Evolutionary conservation across 768 basidiomycete genomes (phyloP), one percentile per base, ranked within the genome.

Genomic region (Clavaria fumosa): DNA sequence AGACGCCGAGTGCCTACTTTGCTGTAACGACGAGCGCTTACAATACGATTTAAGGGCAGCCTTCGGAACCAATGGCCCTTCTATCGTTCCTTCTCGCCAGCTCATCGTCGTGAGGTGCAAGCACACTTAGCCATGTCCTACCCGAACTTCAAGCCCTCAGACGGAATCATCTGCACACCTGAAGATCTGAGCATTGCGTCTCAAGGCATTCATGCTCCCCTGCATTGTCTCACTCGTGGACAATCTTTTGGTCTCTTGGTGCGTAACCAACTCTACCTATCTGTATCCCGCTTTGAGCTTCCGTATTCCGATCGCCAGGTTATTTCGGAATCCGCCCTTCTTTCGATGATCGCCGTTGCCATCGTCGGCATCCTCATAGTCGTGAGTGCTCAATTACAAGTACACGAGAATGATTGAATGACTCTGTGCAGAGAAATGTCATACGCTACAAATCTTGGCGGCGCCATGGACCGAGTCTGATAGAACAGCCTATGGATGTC

Each of bases 401-500:
- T 27, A 27, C 33, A 18, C 4, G 7, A 26, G 15, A 31, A 22
- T 43, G 31, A 26, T 32, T 5, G 24, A 3, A 15, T 18, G 18
- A 18, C n/a, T 5, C 14, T 15, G 6, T 34, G 5, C 39, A 58
- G 55, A 47, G 49, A 23, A 57, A 59, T 43, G 40, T 52, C 14
- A 35, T 52, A 23, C 53, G 49, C 24, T 47, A 55, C 39, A 31
- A 50, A 11, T 7, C 12, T 21, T 50, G 50, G 5, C 43, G 44
- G 23, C 36, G 49, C 15, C 38, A 38, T 18, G 41, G 46, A 34
- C 46, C 47, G 43, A 48, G 38, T 14, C 43, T 62, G 5, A 47
- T 66, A 15, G 52, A 49, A 37, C 48, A 51, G 26, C 62, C 63
- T 3, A 51, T 59, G 37, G 63, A 67, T 42, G 45, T 62, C 6